Evolutionary conservation across 345 rosid genomes (phyloP), one percentile per base, ranked within the genome.

Genomic region (Angophora floribunda): DNA sequence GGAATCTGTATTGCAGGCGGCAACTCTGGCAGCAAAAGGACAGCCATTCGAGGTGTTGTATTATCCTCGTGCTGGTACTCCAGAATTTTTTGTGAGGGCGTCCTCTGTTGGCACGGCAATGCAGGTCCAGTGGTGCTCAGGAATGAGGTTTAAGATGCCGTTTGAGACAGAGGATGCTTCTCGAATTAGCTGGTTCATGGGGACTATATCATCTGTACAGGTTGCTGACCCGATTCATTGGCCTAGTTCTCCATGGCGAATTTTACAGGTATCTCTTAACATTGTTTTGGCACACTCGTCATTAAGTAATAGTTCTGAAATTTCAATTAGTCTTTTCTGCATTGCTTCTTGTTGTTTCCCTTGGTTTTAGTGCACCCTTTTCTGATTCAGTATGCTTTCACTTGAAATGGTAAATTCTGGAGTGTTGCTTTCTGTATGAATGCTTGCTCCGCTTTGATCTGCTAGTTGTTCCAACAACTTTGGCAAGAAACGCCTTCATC

Each of bases 141-240:
- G 99, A 84, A 96, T 97, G 97, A 93, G 98, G 91, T 97, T 97
- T 90, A 97, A 97, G 89, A 97, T 97, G 99, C 94, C 99, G 52
- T 97, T 97, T 85, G 99, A 97, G 91, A 96, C 99, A 0, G 99
- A 97, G 87, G 99, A 97, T 87, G 95, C 99, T 0, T 97, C 99
- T 19, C 92, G 99, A 86, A 96, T 97, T 52, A 97, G 99, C 89
- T 97, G 99, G 99, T 97, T 97, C 89, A 96, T 95, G 98, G 99
- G 99, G 51, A 96, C 97, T 36, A 94, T 96, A 51, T 96, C 99
- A 49, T 90, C 91, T 86, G 99, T 95, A 87, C 96, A 94, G 86
- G 96, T 97, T 80, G 91, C 95, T 51, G 98, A 97, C 85, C 95
- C 95, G 49, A 91, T 95, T 53, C 95, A 90, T 67, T 97, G 99